These are phyloP conservation scores for Suillus subaureus DNA, from an alignment of 768 basidiomycete species.

Conservation along the genomic window DNA sequence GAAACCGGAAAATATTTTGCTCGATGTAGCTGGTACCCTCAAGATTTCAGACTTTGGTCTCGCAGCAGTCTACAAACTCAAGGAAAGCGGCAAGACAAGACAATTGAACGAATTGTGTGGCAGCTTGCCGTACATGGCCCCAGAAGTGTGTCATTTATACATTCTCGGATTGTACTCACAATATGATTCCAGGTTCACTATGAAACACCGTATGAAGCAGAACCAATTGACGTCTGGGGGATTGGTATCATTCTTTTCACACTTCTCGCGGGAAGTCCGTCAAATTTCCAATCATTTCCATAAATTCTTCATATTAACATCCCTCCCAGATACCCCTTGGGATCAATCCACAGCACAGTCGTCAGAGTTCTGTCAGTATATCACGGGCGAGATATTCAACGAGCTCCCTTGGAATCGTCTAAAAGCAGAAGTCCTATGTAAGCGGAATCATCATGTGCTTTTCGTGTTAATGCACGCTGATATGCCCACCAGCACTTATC, in stretches of 20 bases:
- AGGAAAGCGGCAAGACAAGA: slow-evolving; percentile 76
- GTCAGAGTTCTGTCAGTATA: slow-evolving; percentile 78
- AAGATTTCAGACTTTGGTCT: slow-evolving; percentile 97
- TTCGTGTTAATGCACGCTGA: not conserved
- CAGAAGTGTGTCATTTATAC: slow-evolving; percentile 63
- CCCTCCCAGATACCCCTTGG: slow-evolving; percentile 87
- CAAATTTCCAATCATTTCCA: slow-evolving; percentile 9
- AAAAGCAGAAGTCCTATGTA: slow-evolving; percentile 59
- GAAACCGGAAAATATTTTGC: slow-evolving; percentile 94
- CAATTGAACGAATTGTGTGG: slow-evolving; percentile 83
- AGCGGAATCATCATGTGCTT: slow-evolving; percentile 24
- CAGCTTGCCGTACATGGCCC: slow-evolving; percentile 92
- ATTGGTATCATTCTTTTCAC: slow-evolving; percentile 94
- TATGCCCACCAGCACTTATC: slow-evolving; percentile 61
- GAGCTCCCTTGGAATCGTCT: slow-evolving; percentile 83
- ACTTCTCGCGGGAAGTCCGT: slow-evolving; percentile 85
- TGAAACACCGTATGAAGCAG: slow-evolving; percentile 75
- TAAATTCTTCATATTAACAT: not conserved
- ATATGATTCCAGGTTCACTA: slow-evolving; percentile 55
- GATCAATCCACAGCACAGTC: slow-evolving; percentile 85
- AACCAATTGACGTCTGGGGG: slow-evolving; percentile 96
- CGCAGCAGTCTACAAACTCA: slow-evolving; percentile 86
- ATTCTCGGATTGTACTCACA: not conserved
- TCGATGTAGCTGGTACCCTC: slow-evolving; percentile 80
- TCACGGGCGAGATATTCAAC: slow-evolving; percentile 70